A percentile compares a stretch with the other conserved stretches of the same genome.
phyloP scores from a whole-genome alignment of 75 land plant species.

The Picea glauca region DNA sequence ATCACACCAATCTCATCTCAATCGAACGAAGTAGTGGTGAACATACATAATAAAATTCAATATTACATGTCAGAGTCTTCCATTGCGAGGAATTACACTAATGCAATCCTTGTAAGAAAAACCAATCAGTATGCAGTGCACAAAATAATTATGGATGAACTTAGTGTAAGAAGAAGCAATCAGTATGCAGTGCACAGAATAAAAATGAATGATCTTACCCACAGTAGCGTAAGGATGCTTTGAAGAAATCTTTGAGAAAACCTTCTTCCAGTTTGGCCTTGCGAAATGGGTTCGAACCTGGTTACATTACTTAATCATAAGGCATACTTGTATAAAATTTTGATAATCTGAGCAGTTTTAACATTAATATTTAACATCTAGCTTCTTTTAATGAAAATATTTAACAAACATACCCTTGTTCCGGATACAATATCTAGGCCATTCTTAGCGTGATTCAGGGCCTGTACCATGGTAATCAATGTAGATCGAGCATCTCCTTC shows the following conservation, averaged over 20 bases:
- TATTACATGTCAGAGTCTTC: background rate
- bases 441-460: slow-evolving; percentile 70
- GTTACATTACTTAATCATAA: background rate
- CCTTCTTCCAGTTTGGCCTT: slow-evolving; percentile 74
- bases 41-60: background rate
- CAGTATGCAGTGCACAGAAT: background rate
- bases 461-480: slow-evolving; percentile 68
- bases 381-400: background rate
- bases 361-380: background rate
- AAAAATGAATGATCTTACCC: slow-evolving; percentile 27
- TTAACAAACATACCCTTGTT: slow-evolving; percentile 46
- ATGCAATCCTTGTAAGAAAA: too few species aligned
- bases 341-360: background rate
- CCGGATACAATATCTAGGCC: slow-evolving; percentile 75
- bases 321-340: background rate
- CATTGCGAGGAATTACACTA: too few species aligned
- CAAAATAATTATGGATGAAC: too few species aligned
- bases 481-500: slow-evolving; percentile 77
- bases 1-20: background rate
- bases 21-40: background rate
- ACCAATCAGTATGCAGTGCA: too few species aligned
- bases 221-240: slow-evolving; percentile 53
- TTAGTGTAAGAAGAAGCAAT: background rate
- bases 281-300: slow-evolving; percentile 82
- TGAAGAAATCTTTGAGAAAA: slow-evolving; percentile 50